Base-by-base conservation (phyloP, 495 filamentous ascomycete species). In the Entonaema liquescens region DNA sequence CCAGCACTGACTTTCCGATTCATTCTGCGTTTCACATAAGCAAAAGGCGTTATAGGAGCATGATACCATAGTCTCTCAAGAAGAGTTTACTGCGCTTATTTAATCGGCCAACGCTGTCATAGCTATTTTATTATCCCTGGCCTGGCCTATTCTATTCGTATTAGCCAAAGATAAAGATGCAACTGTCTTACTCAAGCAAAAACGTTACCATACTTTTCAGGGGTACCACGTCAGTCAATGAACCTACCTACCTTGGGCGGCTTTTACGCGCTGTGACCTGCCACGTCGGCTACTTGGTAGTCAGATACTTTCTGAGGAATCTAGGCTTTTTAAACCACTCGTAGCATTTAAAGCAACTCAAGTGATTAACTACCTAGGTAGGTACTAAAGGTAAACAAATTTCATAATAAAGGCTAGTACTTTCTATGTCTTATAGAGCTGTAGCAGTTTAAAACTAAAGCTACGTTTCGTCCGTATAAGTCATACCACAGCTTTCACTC, bases 1-100 rank as follows among this genome's bases (percentile, higher is more conserved):
- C 83, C 84, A 81, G 86, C 78, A 79, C 88, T 85, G 72, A 84
- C 80, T 33, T 97, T 97, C 82, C 89, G 86, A 68, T 93, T 87
- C 72, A 87, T 85, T 67, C 75, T 93, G 42, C 81, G 78, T 65
- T 86, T 85, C 59, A 77, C 64, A 60, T 76, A 40, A 72, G 67
- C 38, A 60, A 53, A 53, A 68, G 65, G 57, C 57, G 56, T 69
- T 58, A 36, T 28, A 25, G 13, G 21, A 40, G 17, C 28, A 62
- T 67, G 53, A 73, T 73, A 73, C 71, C 66, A 68, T 50, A 53
- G 52, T 61, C 35, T 35, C 23, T 44, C 50, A 13, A 35, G 21
- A 61, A 26, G 47, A 9, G 26, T 13, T 17, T 21, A 13, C 15
- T 21, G 12, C 40, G 13, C 23, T 33, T 59, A 15, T 58, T n/a